Base-by-base conservation (phyloP, 1,284 basidiomycete genomes). In the Sporisorium sorghi region DNA sequence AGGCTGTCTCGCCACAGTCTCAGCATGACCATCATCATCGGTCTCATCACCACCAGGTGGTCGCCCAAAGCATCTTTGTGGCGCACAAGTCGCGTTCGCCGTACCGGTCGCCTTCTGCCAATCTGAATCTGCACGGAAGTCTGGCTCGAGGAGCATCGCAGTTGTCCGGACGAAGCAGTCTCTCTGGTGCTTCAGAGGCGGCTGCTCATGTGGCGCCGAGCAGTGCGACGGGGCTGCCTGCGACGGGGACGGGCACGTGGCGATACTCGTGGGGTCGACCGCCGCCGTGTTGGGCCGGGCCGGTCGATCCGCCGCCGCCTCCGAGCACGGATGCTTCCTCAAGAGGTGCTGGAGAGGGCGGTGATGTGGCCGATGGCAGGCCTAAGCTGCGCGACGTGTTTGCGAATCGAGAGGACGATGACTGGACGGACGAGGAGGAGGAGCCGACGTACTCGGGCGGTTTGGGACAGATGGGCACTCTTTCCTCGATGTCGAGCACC, bases 401-500 rank as follows among this genome's bases (percentile, higher is more conserved):
- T 58, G 77, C 80, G 1, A 58, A 72, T 44, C 55, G 72, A 5
- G 74, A 76, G 3, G 65, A 65, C 23, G 79, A 81, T 30, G 79
- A 78, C 43, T 80, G 79, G 76, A 77, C 73, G 5, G 80, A 82
- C 57, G 80, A 80, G 47, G 80, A 81, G 3, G 80, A 80, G n/a
- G 70, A 69, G 46, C 74, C 72, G 15, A 37, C 65, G 9, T 82
- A 81, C 50, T 61, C 63, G 0, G 80, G 80, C 40, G 80, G 80
- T 0, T 49, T 82, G 0, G 80, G 80, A 4, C 80, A 82, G 68
- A 58, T 80, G 33, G 75, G 75, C 30, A 69, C 76, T 8, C 40
- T 57, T 4, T 65, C 65, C 10, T 60, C 58, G 23, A 48, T 57
- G 52, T 42, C 58, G 12, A 47, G 51, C 32, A 57, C 28, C 5